A percentile compares a stretch with the other conserved stretches of the same genome.
Conservation (phyloP, 192 early-diverging fungal genomes). For the Obelidium mucronatum region DNA sequence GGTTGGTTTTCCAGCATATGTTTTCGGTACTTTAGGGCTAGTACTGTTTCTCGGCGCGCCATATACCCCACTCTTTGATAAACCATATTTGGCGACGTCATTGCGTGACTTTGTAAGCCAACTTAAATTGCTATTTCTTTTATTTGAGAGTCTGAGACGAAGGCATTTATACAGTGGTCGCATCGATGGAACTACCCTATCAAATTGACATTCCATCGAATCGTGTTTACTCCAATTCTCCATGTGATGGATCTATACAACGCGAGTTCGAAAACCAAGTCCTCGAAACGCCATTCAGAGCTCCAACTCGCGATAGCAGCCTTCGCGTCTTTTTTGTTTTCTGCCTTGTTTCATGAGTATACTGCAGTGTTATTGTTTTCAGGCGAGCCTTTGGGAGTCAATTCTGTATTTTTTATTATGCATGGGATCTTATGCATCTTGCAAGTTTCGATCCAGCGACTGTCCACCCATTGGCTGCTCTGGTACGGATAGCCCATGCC, state of each 20-base stretch:
- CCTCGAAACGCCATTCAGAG: no score
- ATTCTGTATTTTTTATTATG: slow-evolving; percentile 1
- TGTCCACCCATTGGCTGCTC: background rate
- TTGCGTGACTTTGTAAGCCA: no score
- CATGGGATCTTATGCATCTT: background rate
- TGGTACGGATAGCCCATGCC: background rate
- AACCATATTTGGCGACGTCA: background rate
- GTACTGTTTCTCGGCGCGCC: background rate
- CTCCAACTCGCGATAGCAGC: slow-evolving; percentile 5
- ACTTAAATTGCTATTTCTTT: no score
- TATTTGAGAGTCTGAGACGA: no score
- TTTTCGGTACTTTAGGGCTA: background rate
- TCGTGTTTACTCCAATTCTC: background rate
- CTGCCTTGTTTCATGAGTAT: slow-evolving; percentile 5
- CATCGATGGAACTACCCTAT: no score
- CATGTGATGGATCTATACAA: background rate
- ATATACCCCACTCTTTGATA: background rate
- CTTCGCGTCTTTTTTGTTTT: background rate
- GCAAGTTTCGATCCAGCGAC: background rate
- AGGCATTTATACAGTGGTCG: no score
- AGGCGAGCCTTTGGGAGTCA: no score
- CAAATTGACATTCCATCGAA: no score
- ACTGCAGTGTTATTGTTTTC: background rate
- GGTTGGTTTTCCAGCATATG: background rate
- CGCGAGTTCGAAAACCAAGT: background rate